Base-by-base conservation (phyloP, 1,284 basidiomycete genomes). In the Stygiomarasmius scandens region DNA sequence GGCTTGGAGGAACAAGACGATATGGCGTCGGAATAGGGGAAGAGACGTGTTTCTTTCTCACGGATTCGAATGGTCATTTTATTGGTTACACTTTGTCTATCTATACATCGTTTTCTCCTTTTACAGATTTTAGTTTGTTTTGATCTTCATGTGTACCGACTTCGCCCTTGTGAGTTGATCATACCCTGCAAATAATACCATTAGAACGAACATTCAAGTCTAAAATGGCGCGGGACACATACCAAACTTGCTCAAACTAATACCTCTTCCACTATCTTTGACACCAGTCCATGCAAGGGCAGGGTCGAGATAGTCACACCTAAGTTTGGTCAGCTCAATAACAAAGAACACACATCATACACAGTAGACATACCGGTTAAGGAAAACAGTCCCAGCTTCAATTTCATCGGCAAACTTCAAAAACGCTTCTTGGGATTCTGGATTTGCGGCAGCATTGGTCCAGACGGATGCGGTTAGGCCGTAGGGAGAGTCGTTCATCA, bases 401-500 rank as follows among this genome's bases (percentile, higher is more conserved):
- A 98, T 74, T 61, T 87, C 84, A 58, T 92, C 87, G 1, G 81
- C 84, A 49, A 98, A 77, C 55, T 70, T 74, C 59, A 90, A 69
- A 75, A 96, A 96, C 0, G 83, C 86, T 3, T 77, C 71, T 57
- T 90, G 81, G 0, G 87, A 89, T 24, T 84, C 82, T 0, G 78
- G 67, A 56, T 85, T 81, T 9, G 72, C 73, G 36, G 80, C 77
- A 1, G 83, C 84, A 66, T 93, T 83, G 0, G 96, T 97, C 96
- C 96, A 98, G 27, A 98, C 74, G 19, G 93, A 95, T 1, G 93
- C 93, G 1, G 96, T 98, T 32, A 98, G 80, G 12, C 96, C 96
- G 69, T 96, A 98, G 1, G 83, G 85, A n/a, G 95, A 97, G 73
- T 98, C 95, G 72, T 98, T 98, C 92, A 98, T 98, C 29, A 97